Evolutionary conservation across 1,284 basidiomycete genomes (phyloP).

Genomic region (Sphaerobolus stellatus): DNA sequence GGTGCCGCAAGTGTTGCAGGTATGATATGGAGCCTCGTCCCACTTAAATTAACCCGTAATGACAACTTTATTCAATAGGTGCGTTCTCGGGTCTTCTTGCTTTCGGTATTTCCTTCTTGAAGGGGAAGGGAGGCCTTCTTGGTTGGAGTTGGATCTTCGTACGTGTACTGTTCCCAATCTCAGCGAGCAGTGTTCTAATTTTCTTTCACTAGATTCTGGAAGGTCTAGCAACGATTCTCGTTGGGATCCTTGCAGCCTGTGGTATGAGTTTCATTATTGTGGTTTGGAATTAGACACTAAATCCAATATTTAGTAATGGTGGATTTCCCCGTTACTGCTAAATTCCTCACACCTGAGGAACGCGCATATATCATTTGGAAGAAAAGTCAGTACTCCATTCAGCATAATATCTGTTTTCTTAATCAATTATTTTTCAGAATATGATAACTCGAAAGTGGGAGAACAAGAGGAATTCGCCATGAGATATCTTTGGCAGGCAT

Average conservation of each 20-base stretch:
- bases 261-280: slow-evolving; percentile 32
- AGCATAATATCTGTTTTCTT: slow-evolving; percentile 10
- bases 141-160: slow-evolving; percentile 53
- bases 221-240: slow-evolving; percentile 49
- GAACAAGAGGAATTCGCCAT: slow-evolving; percentile 61
- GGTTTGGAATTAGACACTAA: background rate
- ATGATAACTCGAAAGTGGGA: slow-evolving; percentile 63
- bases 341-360: slow-evolving; percentile 60
- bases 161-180: slow-evolving; percentile 18
- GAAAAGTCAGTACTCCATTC: slow-evolving; percentile 46
- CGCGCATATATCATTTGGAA: slow-evolving; percentile 57
- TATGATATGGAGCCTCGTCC: slow-evolving; percentile 27
- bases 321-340: slow-evolving; percentile 57
- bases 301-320: slow-evolving; percentile 41
- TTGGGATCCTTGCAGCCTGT: slow-evolving; percentile 44
- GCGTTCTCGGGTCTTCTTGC: slow-evolving; percentile 43
- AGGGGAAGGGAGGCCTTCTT: slow-evolving; percentile 36
- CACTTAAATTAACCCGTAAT: slow-evolving; percentile 5
- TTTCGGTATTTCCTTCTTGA: slow-evolving; percentile 45
- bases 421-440: slow-evolving; percentile 40
- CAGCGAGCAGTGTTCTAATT: too few species aligned
- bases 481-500: slow-evolving; percentile 52
- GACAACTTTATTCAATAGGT: slow-evolving; percentile 13
- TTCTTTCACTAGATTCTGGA: slow-evolving; percentile 48
- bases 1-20: slow-evolving; percentile 47